A percentile compares a stretch with the other conserved stretches of the same genome.
These are phyloP conservation scores for Emiliania huxleyi DNA, from an alignment of 78 protist genomes.

Conservation along the genomic window DNA sequence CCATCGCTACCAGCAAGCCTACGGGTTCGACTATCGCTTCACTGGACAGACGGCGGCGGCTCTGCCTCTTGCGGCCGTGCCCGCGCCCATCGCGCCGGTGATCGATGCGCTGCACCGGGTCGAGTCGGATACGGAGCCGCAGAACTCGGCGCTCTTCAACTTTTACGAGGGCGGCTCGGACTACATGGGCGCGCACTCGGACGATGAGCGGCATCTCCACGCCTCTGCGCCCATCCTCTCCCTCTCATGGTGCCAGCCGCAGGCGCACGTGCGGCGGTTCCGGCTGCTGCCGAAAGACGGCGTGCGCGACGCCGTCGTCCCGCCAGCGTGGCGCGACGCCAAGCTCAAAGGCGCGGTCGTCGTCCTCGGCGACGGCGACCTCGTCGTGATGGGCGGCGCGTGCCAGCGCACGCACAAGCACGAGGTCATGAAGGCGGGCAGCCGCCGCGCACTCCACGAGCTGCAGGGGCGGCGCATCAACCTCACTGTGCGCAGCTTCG, in stretches of 20 bases:
- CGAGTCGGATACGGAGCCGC: not conserved
- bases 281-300: not conserved
- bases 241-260: not conserved
- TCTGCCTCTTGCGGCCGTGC: not conserved
- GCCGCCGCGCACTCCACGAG: not conserved
- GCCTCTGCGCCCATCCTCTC: not conserved
- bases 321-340: not conserved
- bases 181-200: slow-evolving; percentile 32
- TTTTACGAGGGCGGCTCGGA: not conserved
- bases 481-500: slow-evolving; percentile 8
- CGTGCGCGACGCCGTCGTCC: not conserved
- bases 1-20: not conserved
- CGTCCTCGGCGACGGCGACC: slow-evolving; percentile 2
- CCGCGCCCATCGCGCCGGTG: not conserved
- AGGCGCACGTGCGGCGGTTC: not conserved
- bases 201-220: not conserved
- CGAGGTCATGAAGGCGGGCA: not conserved
- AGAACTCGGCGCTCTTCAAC: not conserved
- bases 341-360: not conserved
- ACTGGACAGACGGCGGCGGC: not conserved
- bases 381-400: slow-evolving; percentile 33
- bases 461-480: not conserved
- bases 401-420: slow-evolving; percentile 40
- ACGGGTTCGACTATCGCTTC: not conserved
- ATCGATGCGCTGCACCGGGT: not conserved